Percentiles rank a stretch among this genome's conserved stretches.
phyloP scores from a whole-genome alignment of 176 grass and related monocot species.

The bread wheat (Triticum aestivum) region IWGSC_CS_RefSeq_v2.1 NC_057804.1:128488847-128489346 shows the following conservation, averaged over 20 bases:
- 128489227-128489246: no score
- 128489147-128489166: neutral
- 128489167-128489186: neutral
- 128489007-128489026: conserved; percentile 13
- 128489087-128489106: neutral
- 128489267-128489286: no score
- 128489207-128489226: no score
- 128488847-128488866: conserved; percentile 47
- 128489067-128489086: neutral
- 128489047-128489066: neutral
- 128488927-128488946: conserved; percentile 21
- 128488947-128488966: neutral
- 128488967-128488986: neutral
- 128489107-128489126: neutral
- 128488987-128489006: neutral
- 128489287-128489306: no score
- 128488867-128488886: neutral
- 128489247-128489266: no score
- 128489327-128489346: no score
- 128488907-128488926: neutral
- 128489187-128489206: neutral
- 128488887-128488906: neutral
- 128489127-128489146: neutral
- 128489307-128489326: no score
- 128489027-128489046: neutral